Base-by-base conservation (phyloP, 305 asterid genomes). In the Ajuga reptans region DNA sequence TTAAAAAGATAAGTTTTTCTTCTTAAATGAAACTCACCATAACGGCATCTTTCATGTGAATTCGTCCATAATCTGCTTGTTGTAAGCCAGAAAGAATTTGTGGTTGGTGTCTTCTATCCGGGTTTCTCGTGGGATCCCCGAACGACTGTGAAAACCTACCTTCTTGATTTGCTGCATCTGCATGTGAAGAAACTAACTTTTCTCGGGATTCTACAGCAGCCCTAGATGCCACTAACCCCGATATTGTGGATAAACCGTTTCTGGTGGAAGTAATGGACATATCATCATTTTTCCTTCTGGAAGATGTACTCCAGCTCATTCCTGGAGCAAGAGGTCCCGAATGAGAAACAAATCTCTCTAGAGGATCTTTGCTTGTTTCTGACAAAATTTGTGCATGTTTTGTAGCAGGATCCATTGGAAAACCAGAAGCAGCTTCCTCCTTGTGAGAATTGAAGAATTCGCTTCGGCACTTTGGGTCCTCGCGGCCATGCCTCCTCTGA, bases 311-410 rank as follows among this genome's bases (percentile, higher is more conserved):
- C 89, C 89, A 82, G 29, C 78, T 86, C 65, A 75, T 43, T 31
- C 84, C 81, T 4, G 89, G 85, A 46, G 80, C 87, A 64, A 91
- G 81, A 61, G 89, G 97, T 24, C 96, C 97, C 1, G 97, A 88
- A 61, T 85, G 75, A 60, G 85, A 83, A 55, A 74, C 69, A 56
- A 74, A 58, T 73, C 83, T 79, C 64, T 75, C 72, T 3, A 80
- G 71, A 55, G 60, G 83, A 59, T 72, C 68, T 74, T 78, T 80
- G 56, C 69, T 72, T 21, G 53, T 59, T 66, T 82, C 94, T 60
- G 64, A 71, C 18, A 39, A 45, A 42, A 34, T 64, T 16, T 71
- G 87, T 64, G 81, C 65, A 14, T 45, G 66, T 71, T 75, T 73
- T 15, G 71, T 70, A 47, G 74, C 27, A 21, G 1, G 86, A 67